Base-by-base conservation (phyloP, 1,139 yeast genomes). In the Lodderomyces pseudojiufengensis region DNA sequence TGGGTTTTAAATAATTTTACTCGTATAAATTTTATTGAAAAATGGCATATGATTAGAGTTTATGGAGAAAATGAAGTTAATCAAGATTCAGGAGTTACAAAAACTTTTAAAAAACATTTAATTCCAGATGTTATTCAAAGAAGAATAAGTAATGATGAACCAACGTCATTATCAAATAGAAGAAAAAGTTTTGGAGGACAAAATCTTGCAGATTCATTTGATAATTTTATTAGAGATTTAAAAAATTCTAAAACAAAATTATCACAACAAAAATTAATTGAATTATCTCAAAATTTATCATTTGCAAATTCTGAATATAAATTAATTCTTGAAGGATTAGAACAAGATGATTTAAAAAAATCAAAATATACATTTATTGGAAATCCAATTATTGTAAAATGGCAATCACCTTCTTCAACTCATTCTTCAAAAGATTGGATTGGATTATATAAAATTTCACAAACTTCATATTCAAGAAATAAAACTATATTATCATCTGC, bases 1-100 rank as follows among this genome's bases (percentile, higher is more conserved):
- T 85, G 94, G 90, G 80, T 87, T 4, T 56, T 70, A 11, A 79
- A 80, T 45, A 82, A 80, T 49, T 75, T 85, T 45, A 58, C 79
- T 20, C 70, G 87, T 48, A 80, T 84, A 43, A 78, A 80, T 48
- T 81, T 81, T 52, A 81, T 85, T 41, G 95, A 85, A 53, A 81
- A 80, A 49, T 76, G 84, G 20, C 95, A 85, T 53, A 84, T 85
- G 87, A 73, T 80, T 41, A 80, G 78, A 53, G 68, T 86, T 4
- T 85, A 85, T 50, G 95, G 95, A 16, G 79, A 78, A 45, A 73
- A 70, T 29, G 77, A 71, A 47, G 76, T 79, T 9, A 55, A 67
- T 37, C 63, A 76, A 50, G 83, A 78, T 45, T 75, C 81, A 5
- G 84, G 84, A 10, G 82, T 84, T 9, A 74, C 84, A 34, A 81